phyloP scores from a whole-genome alignment of 2,329 filamentous ascomycete genomes.

The Torrubiellomyces zombiae region DNA sequence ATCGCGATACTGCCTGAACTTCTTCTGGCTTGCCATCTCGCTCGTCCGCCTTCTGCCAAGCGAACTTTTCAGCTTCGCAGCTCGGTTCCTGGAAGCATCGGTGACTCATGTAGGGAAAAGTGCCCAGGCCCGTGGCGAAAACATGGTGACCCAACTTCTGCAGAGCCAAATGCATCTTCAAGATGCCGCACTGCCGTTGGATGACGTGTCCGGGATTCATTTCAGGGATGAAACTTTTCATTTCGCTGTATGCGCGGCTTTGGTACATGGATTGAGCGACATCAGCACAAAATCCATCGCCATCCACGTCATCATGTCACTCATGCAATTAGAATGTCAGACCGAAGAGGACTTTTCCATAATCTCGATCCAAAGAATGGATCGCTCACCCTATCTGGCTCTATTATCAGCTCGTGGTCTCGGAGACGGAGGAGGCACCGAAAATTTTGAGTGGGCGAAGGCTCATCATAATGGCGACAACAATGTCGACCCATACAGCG shows the following conservation, averaged over 20 bases:
- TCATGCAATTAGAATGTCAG: slow-evolving; percentile 27
- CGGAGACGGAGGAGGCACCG: slow-evolving; percentile 41
- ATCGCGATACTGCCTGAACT: slow-evolving; percentile 50
- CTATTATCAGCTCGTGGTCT: slow-evolving; percentile 41
- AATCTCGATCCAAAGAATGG: slow-evolving; percentile 7
- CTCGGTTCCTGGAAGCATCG: slow-evolving; percentile 47
- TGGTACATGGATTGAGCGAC: slow-evolving; percentile 48
- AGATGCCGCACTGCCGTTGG: slow-evolving; percentile 42
- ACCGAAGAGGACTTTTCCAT: slow-evolving; percentile 1
- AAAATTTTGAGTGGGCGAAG: slow-evolving; percentile 44
- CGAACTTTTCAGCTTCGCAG: slow-evolving; percentile 47
- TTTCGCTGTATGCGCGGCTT: slow-evolving; percentile 46
- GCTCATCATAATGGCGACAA: no score
- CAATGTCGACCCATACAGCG: slow-evolving; percentile 29
- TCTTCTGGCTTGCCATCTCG: slow-evolving; percentile 56
- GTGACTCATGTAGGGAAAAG: slow-evolving; percentile 46
- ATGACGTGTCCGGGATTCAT: slow-evolving; percentile 49
- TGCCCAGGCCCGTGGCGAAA: slow-evolving; percentile 39
- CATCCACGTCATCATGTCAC: slow-evolving; percentile 43
- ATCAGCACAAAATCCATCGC: slow-evolving; percentile 40
- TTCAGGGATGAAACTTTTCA: slow-evolving; percentile 50
- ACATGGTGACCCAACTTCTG: slow-evolving; percentile 42
- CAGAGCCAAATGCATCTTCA: slow-evolving; percentile 44
- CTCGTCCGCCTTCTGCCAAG: slow-evolving; percentile 47
- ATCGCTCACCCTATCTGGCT: slow-evolving; percentile 39